Percentiles rank a stretch among this genome's conserved stretches.
These are phyloP conservation scores for Paramyrothecium roridum DNA, from an alignment of 2,329 filamentous ascomycete species.

Conservation along the genomic window DNA sequence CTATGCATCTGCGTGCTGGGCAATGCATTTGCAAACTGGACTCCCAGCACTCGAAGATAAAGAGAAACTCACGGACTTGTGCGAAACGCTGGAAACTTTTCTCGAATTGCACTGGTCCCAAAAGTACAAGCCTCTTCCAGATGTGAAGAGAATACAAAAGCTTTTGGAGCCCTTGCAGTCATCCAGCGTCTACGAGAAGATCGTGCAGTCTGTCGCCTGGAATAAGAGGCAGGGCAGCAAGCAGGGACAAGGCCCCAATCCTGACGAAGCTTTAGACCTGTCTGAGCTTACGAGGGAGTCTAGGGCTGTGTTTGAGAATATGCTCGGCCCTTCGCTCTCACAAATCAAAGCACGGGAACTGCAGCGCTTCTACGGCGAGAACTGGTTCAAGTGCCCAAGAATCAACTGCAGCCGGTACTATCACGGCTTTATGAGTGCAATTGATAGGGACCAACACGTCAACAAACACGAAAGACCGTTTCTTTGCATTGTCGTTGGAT, in stretches of 20 bases:
- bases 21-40: constrained; percentile 2
- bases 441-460: background rate
- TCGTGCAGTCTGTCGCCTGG: background rate
- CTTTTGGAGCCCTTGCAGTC: background rate
- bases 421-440: background rate
- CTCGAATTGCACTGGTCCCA: background rate
- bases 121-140: background rate
- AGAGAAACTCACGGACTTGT: background rate
- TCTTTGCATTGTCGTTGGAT: background rate
- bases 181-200: background rate
- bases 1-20: constrained; percentile 6
- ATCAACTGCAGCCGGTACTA: constrained; percentile 3
- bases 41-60: background rate
- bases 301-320: background rate
- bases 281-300: background rate
- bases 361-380: constrained; percentile 1
- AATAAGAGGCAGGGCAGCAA: background rate
- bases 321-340: background rate
- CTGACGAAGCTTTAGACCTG: background rate
- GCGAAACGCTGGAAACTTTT: background rate
- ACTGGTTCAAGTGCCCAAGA: constrained; percentile 4
- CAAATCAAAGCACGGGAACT: background rate
- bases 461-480: background rate
- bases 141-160: background rate
- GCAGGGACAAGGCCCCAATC: background rate